Conservation (phyloP, 108 stramenopile genomes). For the Skeletonema potamos region DNA sequence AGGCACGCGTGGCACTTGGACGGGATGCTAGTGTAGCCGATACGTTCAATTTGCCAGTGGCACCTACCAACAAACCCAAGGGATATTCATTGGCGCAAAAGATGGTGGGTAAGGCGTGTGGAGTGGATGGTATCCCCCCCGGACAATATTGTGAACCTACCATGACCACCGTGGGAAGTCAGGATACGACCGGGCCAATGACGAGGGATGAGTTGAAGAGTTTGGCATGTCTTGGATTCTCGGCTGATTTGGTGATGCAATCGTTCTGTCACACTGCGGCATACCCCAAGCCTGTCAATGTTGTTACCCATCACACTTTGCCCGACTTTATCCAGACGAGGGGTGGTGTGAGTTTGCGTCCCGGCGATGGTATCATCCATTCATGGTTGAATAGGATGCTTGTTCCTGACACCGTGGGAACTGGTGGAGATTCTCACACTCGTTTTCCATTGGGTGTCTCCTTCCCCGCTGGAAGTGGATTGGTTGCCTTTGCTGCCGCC, state of each 20-base stretch:
- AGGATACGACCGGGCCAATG: slow-evolving; percentile 98
- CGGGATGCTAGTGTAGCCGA: slow-evolving; percentile 69
- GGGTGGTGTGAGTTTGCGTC: slow-evolving; percentile 92
- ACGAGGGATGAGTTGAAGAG: slow-evolving; percentile 93
- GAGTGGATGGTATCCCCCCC: slow-evolving; percentile 82
- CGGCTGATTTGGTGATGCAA: slow-evolving; percentile 96
- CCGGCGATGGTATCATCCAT: slow-evolving; percentile 97
- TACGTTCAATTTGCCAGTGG: slow-evolving; percentile 74
- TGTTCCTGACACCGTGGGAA: slow-evolving; percentile 95
- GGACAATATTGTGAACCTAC: slow-evolving; percentile 94
- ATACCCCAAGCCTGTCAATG: slow-evolving; percentile 97
- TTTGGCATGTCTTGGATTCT: slow-evolving; percentile 94
- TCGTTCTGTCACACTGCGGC: slow-evolving; percentile 97
- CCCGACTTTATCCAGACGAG: slow-evolving; percentile 96
- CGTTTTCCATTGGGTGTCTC: slow-evolving; percentile 96
- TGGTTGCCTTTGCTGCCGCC: slow-evolving; percentile 95
- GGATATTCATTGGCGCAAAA: slow-evolving; percentile 95
- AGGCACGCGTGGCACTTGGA: slow-evolving; percentile 86
- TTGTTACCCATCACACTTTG: slow-evolving; percentile 94
- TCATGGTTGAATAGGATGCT: slow-evolving; percentile 97
- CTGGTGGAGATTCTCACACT: slow-evolving; percentile 96
- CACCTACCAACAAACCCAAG: slow-evolving; percentile 63
- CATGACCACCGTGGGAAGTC: slow-evolving; percentile 96
- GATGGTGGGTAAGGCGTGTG: slow-evolving; percentile 94
- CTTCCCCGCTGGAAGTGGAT: slow-evolving; percentile 93